Percentiles rank a stretch among this genome's conserved stretches.
Conservation (phyloP, 2,329 filamentous ascomycete genomes). For the Acrocalymma vagum region DNA sequence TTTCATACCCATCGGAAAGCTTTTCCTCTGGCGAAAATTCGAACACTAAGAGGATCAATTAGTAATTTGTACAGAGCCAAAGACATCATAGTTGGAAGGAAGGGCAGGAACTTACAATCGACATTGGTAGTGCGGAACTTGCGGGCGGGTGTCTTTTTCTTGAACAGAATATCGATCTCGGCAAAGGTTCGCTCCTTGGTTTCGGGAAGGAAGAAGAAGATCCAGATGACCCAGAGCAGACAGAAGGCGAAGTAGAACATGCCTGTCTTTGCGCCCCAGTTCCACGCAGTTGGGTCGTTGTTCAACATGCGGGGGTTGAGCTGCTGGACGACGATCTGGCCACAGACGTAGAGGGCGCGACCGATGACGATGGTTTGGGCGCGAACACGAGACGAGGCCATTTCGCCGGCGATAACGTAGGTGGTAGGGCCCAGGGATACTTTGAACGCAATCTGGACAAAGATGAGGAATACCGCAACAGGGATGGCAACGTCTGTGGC, state of each 20-base stretch:
- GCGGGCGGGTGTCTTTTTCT: conserved; percentile 24
- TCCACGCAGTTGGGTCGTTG: conserved; percentile 18
- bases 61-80: too few species aligned
- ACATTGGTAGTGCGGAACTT: conserved; percentile 14
- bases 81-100: neutral
- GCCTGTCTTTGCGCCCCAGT: conserved; percentile 18
- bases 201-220: conserved; percentile 47
- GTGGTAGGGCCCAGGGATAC: conserved; percentile 77
- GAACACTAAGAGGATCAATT: conserved; percentile 17
- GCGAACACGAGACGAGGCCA: conserved; percentile 81
- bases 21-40: conserved; percentile 18
- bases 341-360: conserved; percentile 47
- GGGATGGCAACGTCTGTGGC: conserved; percentile 20
- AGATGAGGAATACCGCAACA: conserved; percentile 18
- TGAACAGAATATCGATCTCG: conserved; percentile 51
- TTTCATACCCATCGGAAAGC: neutral
- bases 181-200: conserved; percentile 47
- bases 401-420: conserved; percentile 82
- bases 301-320: conserved; percentile 21
- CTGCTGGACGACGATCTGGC: conserved; percentile 34
- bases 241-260: conserved; percentile 26
- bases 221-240: conserved; percentile 34
- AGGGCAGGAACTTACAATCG: conserved; percentile 17
- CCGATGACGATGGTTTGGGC: conserved; percentile 89
- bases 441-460: conserved; percentile 22